phyloP scores from a whole-genome alignment of 345 rosid genomes.

The Ricinus communis region DNA sequence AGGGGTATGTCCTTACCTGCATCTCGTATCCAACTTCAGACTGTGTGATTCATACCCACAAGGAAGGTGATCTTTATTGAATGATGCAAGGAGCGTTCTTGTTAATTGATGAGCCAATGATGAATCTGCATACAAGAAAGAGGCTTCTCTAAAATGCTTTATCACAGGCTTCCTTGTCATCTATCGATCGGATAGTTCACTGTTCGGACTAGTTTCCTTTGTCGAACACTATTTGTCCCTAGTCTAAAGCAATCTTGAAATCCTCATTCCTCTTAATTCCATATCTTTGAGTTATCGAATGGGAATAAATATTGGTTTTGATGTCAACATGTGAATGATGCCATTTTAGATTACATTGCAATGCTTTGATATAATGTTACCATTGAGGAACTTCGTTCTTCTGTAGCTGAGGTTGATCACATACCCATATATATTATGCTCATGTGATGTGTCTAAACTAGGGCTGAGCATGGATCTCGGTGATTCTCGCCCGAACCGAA shows the following conservation, averaged over 20 bases:
- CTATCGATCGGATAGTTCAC: neutral
- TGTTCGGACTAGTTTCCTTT: neutral
- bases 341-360: too few species aligned
- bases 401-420: too few species aligned
- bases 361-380: too few species aligned
- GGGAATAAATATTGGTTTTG: neutral
- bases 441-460: too few species aligned
- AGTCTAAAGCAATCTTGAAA: neutral
- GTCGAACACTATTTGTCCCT: neutral
- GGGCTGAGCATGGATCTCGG: too few species aligned
- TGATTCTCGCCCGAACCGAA: too few species aligned
- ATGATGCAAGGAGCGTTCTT: neutral
- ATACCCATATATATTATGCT: too few species aligned
- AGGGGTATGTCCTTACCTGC: conserved; percentile 27
- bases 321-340: too few species aligned
- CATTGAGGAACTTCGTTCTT: too few species aligned
- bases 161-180: neutral
- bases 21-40: conserved; percentile 28
- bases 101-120: neutral
- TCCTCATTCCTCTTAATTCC: neutral
- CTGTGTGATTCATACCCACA: conserved; percentile 29
- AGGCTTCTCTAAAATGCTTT: too few species aligned
- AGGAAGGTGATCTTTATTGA: conserved; percentile 30
- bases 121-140: neutral
- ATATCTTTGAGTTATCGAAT: neutral